A percentile compares a stretch with the other conserved stretches of the same genome.
phyloP scores from a whole-genome alignment of 139 green algal genomes.

The Micromonas commoda region DNA sequence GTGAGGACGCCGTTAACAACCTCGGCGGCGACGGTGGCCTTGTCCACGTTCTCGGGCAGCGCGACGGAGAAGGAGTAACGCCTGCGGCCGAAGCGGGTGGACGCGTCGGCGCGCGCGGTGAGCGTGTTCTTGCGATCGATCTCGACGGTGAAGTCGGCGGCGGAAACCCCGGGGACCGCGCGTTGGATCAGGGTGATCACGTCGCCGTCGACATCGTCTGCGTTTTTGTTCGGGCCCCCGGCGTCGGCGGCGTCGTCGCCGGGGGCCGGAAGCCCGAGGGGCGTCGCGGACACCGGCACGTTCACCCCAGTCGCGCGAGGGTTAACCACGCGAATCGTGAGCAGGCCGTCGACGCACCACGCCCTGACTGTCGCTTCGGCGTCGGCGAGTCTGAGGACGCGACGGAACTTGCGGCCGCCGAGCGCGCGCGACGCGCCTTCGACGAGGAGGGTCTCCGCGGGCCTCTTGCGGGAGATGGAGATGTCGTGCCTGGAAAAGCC shows the following conservation, averaged over 20 bases:
- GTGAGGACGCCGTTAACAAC: background rate
- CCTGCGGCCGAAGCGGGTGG: background rate
- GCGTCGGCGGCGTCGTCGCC: background rate
- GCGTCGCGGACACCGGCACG: background rate
- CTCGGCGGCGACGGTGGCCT: background rate
- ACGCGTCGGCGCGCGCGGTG: background rate
- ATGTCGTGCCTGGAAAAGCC: background rate
- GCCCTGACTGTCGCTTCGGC: background rate
- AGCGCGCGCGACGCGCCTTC: background rate
- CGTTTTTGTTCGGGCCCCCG: background rate
- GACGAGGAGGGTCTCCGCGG: background rate
- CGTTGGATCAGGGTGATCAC: background rate
- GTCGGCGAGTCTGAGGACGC: background rate
- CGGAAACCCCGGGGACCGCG: background rate
- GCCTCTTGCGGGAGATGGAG: background rate
- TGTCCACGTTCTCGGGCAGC: background rate
- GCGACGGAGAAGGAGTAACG: background rate
- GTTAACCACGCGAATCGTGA: background rate
- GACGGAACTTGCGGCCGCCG: background rate
- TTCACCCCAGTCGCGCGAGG: background rate
- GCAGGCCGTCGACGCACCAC: background rate
- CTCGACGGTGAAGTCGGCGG: background rate
- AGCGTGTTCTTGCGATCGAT: background rate
- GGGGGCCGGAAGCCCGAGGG: background rate
- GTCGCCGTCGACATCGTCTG: background rate